phyloP scores from a whole-genome alignment of 179 eudicot genomes.

The Sideroxylon spinosum region DNA sequence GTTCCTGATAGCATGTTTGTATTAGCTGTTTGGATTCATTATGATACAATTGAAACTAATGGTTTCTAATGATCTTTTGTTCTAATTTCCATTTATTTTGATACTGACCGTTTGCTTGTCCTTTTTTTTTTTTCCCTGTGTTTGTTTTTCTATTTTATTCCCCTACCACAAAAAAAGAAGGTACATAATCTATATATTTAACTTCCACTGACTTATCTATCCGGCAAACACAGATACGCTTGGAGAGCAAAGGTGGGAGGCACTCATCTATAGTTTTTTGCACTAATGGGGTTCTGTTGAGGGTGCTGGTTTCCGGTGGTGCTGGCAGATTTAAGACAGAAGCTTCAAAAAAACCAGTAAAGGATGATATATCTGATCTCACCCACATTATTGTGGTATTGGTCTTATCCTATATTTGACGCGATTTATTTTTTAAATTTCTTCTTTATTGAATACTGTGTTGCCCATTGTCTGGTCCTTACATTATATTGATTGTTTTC shows the following conservation, averaged over 20 bases:
- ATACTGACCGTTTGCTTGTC: not conserved
- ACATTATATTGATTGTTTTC: not conserved
- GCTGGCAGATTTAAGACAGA: conserved; percentile 32
- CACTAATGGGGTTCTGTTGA: conserved; percentile 77
- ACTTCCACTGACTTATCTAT: conserved; percentile 11
- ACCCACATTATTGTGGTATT: conserved; percentile 93
- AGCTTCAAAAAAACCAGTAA: conserved; percentile 20
- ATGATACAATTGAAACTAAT: not conserved
- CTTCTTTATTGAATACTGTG: conserved; percentile 2
- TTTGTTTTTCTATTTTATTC: not conserved
- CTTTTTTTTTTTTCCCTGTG: not conserved
- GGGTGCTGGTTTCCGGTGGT: conserved; percentile 60
- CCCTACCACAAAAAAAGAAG: not conserved
- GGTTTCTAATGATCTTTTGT: not conserved
- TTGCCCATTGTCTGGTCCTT: not conserved
- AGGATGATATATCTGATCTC: conserved; percentile 41
- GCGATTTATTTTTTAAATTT: not conserved
- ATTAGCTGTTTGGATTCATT: not conserved
- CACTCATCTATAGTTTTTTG: conserved; percentile 73
- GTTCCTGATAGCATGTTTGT: not conserved
- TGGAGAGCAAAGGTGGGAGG: conserved; percentile 83
- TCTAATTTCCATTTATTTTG: not conserved
- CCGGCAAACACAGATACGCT: conserved; percentile 58
- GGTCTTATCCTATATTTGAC: conserved; percentile 1
- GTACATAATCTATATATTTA: not conserved